Base-by-base conservation (phyloP, 257 asterid species). In the Penstemon newberryi region DNA sequence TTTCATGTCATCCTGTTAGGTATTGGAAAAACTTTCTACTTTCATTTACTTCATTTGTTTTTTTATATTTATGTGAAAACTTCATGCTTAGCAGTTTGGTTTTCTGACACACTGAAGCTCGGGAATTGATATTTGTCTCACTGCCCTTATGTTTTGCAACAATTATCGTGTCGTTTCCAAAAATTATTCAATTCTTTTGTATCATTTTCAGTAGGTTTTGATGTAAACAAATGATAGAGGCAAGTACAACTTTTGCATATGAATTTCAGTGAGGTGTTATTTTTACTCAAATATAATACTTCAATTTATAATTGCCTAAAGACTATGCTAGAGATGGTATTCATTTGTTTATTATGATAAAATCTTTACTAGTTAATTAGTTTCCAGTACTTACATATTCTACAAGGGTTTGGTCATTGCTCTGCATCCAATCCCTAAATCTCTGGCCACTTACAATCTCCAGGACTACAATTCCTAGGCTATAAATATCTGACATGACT, bases 401-500 rank as follows among this genome's bases (percentile, higher is more conserved):
- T 40, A 58, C 18, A 8, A 73, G 50, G 66, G 57, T 39, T 39
- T 10, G 11, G 10, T 6, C 53, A n/a, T n/a, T n/a, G n/a, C n/a
- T n/a, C n/a, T n/a, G n/a, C n/a, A n/a, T 1, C 25, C 25, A 19
- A 19, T 19, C 1, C 0, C 0, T 19, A 51, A 15, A 37, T 8
- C 11, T 56, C 71, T 2, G 46, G 71, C 74, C 77, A 36, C 75
- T 61, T 73, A 77, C 38, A 13, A 57, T 56, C 64, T 67, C 75
- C n/a, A 77, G 63, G 39, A 72, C 50, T 13, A 55, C 6, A 33
- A 77, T 59, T 40, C 81, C 77, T 42, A 77, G 56, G 65, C 75
- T 67, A 36, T 61, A 72, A 56, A 77, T 71, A 42, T 72, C 78
- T 4, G 49, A 2, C 66, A 52, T 66, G 7, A 45, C 55, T 40